Evolutionary conservation across 306 rosid species (phyloP).

Genomic region (Delonix regia): DNA sequence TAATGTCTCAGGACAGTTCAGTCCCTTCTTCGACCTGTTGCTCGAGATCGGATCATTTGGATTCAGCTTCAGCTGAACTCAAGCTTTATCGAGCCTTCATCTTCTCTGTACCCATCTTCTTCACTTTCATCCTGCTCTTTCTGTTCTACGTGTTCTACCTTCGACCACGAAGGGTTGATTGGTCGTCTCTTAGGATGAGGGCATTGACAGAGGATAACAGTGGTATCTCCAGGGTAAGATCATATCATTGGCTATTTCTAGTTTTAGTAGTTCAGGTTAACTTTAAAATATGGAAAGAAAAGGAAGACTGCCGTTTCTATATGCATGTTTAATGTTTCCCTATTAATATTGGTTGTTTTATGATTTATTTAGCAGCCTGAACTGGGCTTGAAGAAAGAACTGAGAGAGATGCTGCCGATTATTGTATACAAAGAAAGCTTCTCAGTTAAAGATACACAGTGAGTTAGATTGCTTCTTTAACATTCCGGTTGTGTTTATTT

Average conservation of each 20-base stretch:
- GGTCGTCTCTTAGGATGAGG: constrained; percentile 61
- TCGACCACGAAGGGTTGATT: constrained; percentile 66
- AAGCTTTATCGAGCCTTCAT: constrained; percentile 64
- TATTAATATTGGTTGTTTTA: background rate
- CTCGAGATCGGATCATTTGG: constrained; percentile 31
- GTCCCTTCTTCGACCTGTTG: constrained; percentile 34
- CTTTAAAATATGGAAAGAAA: background rate
- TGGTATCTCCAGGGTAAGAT: constrained; percentile 49
- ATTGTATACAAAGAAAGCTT: constrained; percentile 76
- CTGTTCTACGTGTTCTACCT: constrained; percentile 77
- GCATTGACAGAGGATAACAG: constrained; percentile 13
- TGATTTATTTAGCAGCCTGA: constrained; percentile 44
- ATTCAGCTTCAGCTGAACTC: constrained; percentile 38
- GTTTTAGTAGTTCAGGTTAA: background rate
- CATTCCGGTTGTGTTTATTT: background rate
- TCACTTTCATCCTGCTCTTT: constrained; percentile 68
- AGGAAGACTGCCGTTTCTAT: background rate
- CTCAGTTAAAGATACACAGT: constrained; percentile 79
- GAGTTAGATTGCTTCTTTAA: constrained; percentile 41
- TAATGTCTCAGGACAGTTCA: constrained; percentile 45
- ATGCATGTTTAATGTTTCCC: background rate
- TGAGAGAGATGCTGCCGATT: constrained; percentile 85
- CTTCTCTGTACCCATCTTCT: constrained; percentile 66
- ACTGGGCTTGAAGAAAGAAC: constrained; percentile 71
- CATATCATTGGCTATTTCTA: background rate